phyloP scores from a whole-genome alignment of 768 basidiomycete genomes.

The Rhodotorula kratochvilovae region DNA sequence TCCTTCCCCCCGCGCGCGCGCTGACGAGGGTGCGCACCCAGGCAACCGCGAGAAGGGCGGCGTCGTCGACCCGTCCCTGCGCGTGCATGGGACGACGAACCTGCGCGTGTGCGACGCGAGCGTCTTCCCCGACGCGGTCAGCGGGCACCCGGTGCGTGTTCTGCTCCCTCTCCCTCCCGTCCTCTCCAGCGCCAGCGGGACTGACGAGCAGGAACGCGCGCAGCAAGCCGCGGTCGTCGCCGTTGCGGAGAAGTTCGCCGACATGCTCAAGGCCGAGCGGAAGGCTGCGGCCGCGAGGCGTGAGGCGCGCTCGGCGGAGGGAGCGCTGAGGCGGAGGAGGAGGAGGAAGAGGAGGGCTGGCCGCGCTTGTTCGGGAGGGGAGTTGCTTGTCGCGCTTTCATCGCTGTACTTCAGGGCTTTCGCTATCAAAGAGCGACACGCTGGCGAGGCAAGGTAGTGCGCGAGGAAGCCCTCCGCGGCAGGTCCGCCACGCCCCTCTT shows the following conservation, averaged over 20 bases:
- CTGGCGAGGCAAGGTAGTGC: too few relatives aligned
- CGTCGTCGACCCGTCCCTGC: slow-evolving; percentile 16
- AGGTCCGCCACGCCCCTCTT: too few relatives aligned
- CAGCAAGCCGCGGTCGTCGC: slow-evolving; percentile 36
- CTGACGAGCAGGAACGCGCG: too few relatives aligned
- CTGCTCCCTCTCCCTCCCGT: not conserved
- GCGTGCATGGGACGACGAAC: slow-evolving; percentile 21
- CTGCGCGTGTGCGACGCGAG: slow-evolving; percentile 39
- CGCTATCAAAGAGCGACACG: too few relatives aligned
- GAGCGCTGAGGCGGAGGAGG: too few relatives aligned
- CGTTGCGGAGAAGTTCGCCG: slow-evolving; percentile 31
- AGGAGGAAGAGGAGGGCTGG: too few relatives aligned
- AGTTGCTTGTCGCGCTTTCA: too few relatives aligned
- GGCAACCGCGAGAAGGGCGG: slow-evolving; percentile 6
- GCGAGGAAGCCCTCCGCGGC: too few relatives aligned
- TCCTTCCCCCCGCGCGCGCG: not conserved
- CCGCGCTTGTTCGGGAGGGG: too few relatives aligned
- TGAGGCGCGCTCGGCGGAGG: too few relatives aligned
- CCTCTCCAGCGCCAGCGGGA: not conserved
- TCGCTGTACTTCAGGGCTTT: too few relatives aligned
- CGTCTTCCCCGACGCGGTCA: slow-evolving; percentile 40
- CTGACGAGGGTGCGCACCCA: not conserved
- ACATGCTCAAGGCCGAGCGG: slow-evolving; percentile 33
- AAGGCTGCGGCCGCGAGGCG: too few relatives aligned
- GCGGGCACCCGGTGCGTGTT: slow-evolving; percentile 32